These are phyloP conservation scores for Candida nitratophila DNA, from an alignment of 805 yeast species.

Conservation along the genomic window DNA sequence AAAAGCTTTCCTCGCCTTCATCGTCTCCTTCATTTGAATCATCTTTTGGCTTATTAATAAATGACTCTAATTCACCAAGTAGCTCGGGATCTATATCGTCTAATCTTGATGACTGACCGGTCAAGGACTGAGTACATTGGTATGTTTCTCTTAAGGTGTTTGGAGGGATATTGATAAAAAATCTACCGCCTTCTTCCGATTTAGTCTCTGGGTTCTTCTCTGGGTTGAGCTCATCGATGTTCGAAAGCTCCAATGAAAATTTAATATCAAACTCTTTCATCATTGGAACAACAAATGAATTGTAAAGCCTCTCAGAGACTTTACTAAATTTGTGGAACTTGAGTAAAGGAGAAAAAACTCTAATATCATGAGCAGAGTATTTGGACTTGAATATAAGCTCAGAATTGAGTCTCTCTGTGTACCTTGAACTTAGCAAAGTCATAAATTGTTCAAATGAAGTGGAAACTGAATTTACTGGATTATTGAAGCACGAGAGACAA, in stretches of 20 bases:
- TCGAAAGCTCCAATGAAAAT: neutral
- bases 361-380: neutral
- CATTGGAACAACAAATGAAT: neutral
- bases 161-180: neutral
- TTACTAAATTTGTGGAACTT: neutral
- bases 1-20: neutral
- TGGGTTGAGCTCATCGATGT: conserved; percentile 1
- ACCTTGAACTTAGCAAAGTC: neutral
- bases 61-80: conserved; percentile 1
- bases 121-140: neutral
- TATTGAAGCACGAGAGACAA: neutral
- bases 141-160: conserved; percentile 1
- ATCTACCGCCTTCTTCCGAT: neutral
- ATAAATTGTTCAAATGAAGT: conserved; percentile 1
- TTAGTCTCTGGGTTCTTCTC: neutral
- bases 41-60: neutral
- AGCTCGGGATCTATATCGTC: conserved; percentile 3
- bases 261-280: neutral
- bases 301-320: conserved; percentile 1
- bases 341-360: neutral
- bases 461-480: neutral
- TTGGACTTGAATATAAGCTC: conserved; percentile 1
- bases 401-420: neutral
- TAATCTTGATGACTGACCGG: neutral
- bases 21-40: neutral